Base-by-base conservation (phyloP, 805 yeast genomes). In the Nadsonia fulvescens region DNA sequence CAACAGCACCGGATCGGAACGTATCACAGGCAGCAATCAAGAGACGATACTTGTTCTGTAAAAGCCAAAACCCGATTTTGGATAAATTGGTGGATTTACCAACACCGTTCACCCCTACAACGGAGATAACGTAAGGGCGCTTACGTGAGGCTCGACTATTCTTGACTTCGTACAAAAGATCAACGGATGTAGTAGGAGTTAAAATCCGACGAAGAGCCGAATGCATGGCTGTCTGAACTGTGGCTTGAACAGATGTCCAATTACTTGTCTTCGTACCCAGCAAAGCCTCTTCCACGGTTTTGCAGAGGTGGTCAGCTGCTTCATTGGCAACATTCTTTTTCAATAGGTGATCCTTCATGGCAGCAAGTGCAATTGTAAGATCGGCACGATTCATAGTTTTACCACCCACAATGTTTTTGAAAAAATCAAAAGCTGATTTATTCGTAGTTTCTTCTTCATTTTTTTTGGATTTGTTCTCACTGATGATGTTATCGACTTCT, bases 1-100 rank as follows among this genome's bases (percentile, higher is more conserved):
- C 96, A n/a, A 86, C 95, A 1, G 98, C 98, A 27, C 98, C 98
- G 1, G 94, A 79, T 51, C 98, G 65, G 54, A 86, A 86, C 1
- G 98, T 89, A 54, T 86, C 98, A 54, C 96, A 86, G 0, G 98
- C 98, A 12, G 93, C 91, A 40, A 86, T 76, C 27, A 86, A 58
- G 1, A 86, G 93, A 37, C 66, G 69, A 47, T 78, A 61, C 43
- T 86, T 70, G 49, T 89, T 86, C 44, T 89, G 95, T 30, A 86
- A 53, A 27, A 86, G 60, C 98, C 98, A 86, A 48, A 78, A 86
- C 2, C 94, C 96, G 27, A 86, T 54, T 49, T 86, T 86, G 14
- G 96, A 89, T 34, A 86, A 56, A 43, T 86, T 89, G 2, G 98
- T 86, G 0, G 96, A 86, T 49, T 86, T 86, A 8, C 98, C 98